Evolutionary conservation across 1,139 yeast genomes (phyloP).

Genomic region (Candida tropicalis): DNA sequence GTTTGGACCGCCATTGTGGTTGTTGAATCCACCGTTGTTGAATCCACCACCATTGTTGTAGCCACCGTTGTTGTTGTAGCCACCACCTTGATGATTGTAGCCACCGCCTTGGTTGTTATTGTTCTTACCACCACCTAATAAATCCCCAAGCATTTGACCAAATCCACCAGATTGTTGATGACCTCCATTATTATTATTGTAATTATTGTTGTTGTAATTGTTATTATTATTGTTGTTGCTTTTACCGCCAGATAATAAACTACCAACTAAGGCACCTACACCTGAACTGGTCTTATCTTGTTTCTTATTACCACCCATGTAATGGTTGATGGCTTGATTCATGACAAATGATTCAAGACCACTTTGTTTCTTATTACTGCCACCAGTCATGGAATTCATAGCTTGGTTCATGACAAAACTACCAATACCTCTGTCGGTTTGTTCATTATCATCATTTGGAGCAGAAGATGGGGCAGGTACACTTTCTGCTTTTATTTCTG

Average conservation of each 20-base stretch:
- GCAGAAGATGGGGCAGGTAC: constrained; percentile 3
- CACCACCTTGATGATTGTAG: constrained; percentile 6
- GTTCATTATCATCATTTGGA: constrained; percentile 9
- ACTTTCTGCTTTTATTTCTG: constrained; percentile 3
- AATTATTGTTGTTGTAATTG: constrained; percentile 2
- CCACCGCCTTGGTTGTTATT: constrained; percentile 8
- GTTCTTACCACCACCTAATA: constrained; percentile 9
- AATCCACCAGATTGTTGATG: constrained; percentile 5
- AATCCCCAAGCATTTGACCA: constrained; percentile 5
- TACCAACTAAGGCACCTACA: constrained; percentile 16
- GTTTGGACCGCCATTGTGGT: constrained; percentile 1
- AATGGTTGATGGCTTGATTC: constrained; percentile 15
- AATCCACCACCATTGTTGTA: neutral
- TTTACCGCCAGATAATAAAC: constrained; percentile 12
- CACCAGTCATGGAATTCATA: constrained; percentile 7
- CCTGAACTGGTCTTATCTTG: constrained; percentile 11
- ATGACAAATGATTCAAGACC: constrained; percentile 17
- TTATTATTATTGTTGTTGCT: constrained; percentile 7
- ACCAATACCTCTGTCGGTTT: constrained; percentile 17
- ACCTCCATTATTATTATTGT: constrained; percentile 5
- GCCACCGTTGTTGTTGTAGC: constrained; percentile 5
- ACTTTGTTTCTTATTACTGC: constrained; percentile 9
- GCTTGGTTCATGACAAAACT: constrained; percentile 18
- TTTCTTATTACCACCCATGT: constrained; percentile 10
- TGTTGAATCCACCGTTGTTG: constrained; percentile 9